Percentiles rank a stretch among this genome's conserved stretches.
These are phyloP conservation scores for Angomonas desouzai DNA, from an alignment of 208 protist genomes.

Conservation along the genomic window DNA sequence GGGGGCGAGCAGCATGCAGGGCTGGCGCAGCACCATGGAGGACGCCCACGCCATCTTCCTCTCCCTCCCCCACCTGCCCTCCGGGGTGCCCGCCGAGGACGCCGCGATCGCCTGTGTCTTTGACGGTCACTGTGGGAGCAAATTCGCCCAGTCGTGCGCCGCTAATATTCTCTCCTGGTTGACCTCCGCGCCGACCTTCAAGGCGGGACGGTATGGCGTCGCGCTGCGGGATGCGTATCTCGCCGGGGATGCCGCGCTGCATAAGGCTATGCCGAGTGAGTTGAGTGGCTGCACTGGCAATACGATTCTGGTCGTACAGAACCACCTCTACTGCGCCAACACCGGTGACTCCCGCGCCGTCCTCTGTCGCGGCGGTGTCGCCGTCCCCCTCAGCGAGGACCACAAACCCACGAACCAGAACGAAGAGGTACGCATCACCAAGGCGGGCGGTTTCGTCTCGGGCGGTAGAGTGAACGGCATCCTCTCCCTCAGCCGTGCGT, in stretches of 20 bases:
- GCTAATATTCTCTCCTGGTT: conserved; percentile 73
- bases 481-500: conserved; percentile 92
- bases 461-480: conserved; percentile 92
- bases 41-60: conserved; percentile 86
- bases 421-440: conserved; percentile 84
- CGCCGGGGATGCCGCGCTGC: conserved; percentile 59
- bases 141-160: conserved; percentile 76
- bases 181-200: conserved; percentile 48
- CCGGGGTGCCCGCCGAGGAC: conserved; percentile 61
- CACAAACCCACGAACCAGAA: conserved; percentile 90
- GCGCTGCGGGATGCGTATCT: conserved; percentile 69
- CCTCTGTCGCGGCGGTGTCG: conserved; percentile 76
- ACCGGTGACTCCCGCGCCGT: conserved; percentile 91
- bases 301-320: conserved; percentile 76
- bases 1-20: conserved; percentile 90
- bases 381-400: conserved; percentile 91
- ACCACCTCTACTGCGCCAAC: conserved; percentile 92
- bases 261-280: conserved; percentile 71
- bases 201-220: conserved; percentile 56
- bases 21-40: conserved; percentile 89
- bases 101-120: conserved; percentile 81
- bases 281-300: conserved; percentile 83
- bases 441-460: conserved; percentile 88
- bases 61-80: conserved; percentile 65
- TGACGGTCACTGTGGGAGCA: conserved; percentile 86